phyloP scores from a whole-genome alignment of 306 rosid genomes.

The Fragaria vesca region DNA sequence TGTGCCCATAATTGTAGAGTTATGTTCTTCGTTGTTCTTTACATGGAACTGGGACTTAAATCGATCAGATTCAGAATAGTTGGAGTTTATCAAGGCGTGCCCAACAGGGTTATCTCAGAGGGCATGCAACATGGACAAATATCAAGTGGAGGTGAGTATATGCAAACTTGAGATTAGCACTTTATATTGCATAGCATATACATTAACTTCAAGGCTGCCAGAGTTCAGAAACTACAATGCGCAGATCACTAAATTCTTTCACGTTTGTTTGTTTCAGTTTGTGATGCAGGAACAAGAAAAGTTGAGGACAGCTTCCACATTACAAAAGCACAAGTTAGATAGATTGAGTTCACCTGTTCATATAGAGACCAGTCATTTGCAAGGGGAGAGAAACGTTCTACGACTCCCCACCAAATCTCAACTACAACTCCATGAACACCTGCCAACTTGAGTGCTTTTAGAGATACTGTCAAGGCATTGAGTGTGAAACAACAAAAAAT shows the following conservation, averaged over 20 bases:
- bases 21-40: background rate
- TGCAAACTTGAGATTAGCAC: background rate
- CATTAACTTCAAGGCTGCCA: background rate
- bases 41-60: slow-evolving; percentile 7
- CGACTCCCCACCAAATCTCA: slow-evolving; percentile 47
- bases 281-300: slow-evolving; percentile 47
- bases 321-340: slow-evolving; percentile 31
- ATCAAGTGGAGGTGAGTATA: slow-evolving; percentile 58
- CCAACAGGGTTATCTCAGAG: slow-evolving; percentile 65
- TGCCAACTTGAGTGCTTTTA: slow-evolving; percentile 40
- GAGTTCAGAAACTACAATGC: background rate
- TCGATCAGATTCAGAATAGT: slow-evolving; percentile 30
- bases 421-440: slow-evolving; percentile 45
- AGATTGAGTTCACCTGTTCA: background rate
- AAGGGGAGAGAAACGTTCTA: slow-evolving; percentile 38
- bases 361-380: slow-evolving; percentile 36
- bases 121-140: slow-evolving; percentile 50
- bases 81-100: slow-evolving; percentile 69
- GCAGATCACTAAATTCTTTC: background rate
- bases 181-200: too few relatives aligned
- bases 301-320: slow-evolving; percentile 62
- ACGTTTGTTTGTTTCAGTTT: slow-evolving; percentile 40
- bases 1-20: background rate
- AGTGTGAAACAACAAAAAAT: slow-evolving; percentile 24
- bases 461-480: slow-evolving; percentile 34